These are phyloP conservation scores for Solanum arcanum DNA, from an alignment of 257 asterid species.

Conservation along the genomic window DNA sequence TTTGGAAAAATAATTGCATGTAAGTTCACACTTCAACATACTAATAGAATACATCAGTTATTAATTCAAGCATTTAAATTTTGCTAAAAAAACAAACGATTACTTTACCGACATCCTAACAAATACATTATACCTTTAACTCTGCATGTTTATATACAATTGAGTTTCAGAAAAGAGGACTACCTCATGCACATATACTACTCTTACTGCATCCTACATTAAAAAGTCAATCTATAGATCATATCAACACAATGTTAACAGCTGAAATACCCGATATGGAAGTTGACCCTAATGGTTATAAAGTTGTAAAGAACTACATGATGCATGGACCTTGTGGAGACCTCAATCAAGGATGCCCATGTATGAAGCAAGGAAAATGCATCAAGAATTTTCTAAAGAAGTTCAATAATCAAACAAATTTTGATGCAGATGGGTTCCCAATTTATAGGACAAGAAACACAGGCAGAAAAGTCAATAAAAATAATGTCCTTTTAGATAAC, in stretches of 20 bases:
- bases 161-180: background rate
- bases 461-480: background rate
- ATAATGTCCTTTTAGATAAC: background rate
- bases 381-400: background rate
- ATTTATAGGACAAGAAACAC: background rate
- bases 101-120: background rate
- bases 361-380: background rate
- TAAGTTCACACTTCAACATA: background rate
- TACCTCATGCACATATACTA: background rate
- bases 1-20: background rate
- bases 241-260: background rate
- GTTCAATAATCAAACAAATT: background rate
- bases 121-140: background rate
- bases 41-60: background rate
- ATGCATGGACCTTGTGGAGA: background rate
- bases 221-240: background rate
- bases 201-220: background rate
- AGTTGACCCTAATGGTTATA: background rate
- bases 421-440: background rate
- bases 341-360: background rate
- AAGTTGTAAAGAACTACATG: background rate
- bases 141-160: background rate
- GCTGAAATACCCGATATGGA: background rate
- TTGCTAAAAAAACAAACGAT: background rate
- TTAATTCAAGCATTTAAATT: no score